These are phyloP conservation scores for Saksenaea vasiformis DNA, from an alignment of 371 early-diverging fungal species.

Conservation along the genomic window DNA sequence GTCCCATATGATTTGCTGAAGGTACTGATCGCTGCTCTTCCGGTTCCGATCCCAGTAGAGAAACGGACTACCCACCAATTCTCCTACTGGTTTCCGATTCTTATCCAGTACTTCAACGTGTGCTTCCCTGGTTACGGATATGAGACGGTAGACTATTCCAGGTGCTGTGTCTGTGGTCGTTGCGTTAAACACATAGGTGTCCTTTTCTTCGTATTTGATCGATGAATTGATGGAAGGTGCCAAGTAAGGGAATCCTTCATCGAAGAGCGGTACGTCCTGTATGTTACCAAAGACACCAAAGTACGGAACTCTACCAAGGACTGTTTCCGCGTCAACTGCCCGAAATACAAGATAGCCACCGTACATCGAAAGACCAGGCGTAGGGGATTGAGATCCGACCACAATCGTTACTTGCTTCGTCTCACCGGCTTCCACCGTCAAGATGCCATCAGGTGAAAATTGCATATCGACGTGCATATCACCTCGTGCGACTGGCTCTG, in stretches of 20 bases:
- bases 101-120: slow-evolving; percentile 13
- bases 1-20: slow-evolving; percentile 15
- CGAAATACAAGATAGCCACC: slow-evolving; percentile 39
- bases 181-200: slow-evolving; percentile 17
- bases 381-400: slow-evolving; percentile 21
- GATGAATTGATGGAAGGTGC: slow-evolving; percentile 11
- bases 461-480: slow-evolving; percentile 31
- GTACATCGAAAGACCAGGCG: slow-evolving; percentile 38
- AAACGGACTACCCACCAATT: slow-evolving; percentile 18
- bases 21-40: not conserved
- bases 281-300: slow-evolving; percentile 58
- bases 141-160: slow-evolving; percentile 19
- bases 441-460: slow-evolving; percentile 21
- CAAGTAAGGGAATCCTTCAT: slow-evolving; percentile 35
- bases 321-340: slow-evolving; percentile 1
- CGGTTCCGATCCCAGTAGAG: slow-evolving; percentile 27
- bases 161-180: slow-evolving; percentile 11
- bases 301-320: slow-evolving; percentile 54
- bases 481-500: slow-evolving; percentile 24
- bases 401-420: slow-evolving; percentile 36
- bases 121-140: slow-evolving; percentile 17
- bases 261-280: slow-evolving; percentile 41
- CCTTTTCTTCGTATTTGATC: slow-evolving; percentile 6
- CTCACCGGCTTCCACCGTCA: slow-evolving; percentile 39
- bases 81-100: slow-evolving; percentile 6